Evolutionary conservation across 2,329 filamentous ascomycete species (phyloP).

Genomic region (Xylaria digitata): DNA sequence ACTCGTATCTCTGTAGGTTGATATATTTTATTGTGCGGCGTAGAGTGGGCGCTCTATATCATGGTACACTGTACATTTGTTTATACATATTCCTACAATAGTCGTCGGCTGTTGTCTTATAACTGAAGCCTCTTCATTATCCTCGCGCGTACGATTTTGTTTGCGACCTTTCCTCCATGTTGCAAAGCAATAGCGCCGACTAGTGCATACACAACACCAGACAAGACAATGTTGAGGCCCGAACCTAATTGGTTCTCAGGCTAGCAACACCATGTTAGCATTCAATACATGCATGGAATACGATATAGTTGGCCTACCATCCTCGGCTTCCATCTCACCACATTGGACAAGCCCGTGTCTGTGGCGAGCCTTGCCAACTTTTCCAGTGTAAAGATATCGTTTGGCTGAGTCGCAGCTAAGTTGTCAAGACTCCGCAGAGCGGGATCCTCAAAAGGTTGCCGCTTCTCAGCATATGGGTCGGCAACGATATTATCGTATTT

Average conservation of each 20-base stretch:
- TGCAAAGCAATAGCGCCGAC: constrained; percentile 91
- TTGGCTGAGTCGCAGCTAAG: constrained; percentile 70
- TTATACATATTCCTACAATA: constrained; percentile 45
- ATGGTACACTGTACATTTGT: constrained; percentile 43
- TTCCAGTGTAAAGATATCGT: constrained; percentile 70
- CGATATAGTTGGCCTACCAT: constrained; percentile 66
- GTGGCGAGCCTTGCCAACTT: constrained; percentile 76
- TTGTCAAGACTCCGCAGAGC: constrained; percentile 79
- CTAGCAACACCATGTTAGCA: constrained; percentile 51
- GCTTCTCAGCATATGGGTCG: constrained; percentile 62
- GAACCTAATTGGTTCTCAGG: constrained; percentile 76
- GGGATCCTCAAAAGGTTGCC: constrained; percentile 75
- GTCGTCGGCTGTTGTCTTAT: constrained; percentile 21
- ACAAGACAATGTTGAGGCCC: constrained; percentile 79
- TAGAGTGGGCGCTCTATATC: constrained; percentile 36
- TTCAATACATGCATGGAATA: not conserved
- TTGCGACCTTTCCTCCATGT: constrained; percentile 82
- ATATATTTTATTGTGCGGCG: constrained; percentile 26
- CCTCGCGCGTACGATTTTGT: constrained; percentile 78
- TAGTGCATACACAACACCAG: constrained; percentile 84
- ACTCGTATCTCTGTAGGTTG: constrained; percentile 5
- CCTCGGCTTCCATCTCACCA: constrained; percentile 89
- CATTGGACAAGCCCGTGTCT: constrained; percentile 75
- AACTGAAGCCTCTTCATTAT: constrained; percentile 66
- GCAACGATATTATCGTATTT: constrained; percentile 43